Base-by-base conservation (phyloP, 441 rosid species). In the Hura crepitans region DNA sequence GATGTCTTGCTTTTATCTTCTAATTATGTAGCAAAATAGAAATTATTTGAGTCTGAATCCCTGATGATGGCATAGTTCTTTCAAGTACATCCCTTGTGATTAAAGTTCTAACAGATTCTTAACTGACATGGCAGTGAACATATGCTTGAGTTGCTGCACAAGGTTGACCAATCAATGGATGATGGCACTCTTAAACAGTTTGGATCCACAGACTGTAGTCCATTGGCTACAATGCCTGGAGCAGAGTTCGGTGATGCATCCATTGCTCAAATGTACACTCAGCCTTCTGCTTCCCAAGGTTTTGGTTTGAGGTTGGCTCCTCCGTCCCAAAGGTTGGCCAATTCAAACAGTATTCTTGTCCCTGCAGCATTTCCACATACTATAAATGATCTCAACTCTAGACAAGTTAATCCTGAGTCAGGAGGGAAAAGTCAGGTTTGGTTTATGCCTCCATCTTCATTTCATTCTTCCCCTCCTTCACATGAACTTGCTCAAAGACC, bases 71-170 rank as follows among this genome's bases (percentile, higher is more conserved):
- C 22, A 55, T 60, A 54, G 45, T 0, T 23, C 54, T 27, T n/a
- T 9, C n/a, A 35, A 13, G 2, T 62, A 17, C 9, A n/a, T n/a
- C 22, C 9, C 30, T 25, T 54, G 13, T 43, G 42, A 15, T 30
- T 54, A 15, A 43, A 50, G 65, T 17, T 68, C 43, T 58, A 43
- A 69, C 28, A 15, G 56, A 43, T 39, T 20, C 20, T 57, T 74
- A 60, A 61, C 57, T 49, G 42, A 39, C 42, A 33, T 56, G 47
- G 80, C 86, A 93, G 94, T 77, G 87, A 88, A 80, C 84, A 87
- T 73, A 87, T 91, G 95, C 86, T 88, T 72, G 95, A 91, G 84
- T 91, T 88, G 71, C 85, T 90, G 78, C 82, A 91, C 76, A 91
- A 89, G 85, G 89, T 89, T 74, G 89, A 89, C 77, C 92, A 81